phyloP scores from a whole-genome alignment of 352 stramenopile genomes.

The Aphanomyces invadans region DNA sequence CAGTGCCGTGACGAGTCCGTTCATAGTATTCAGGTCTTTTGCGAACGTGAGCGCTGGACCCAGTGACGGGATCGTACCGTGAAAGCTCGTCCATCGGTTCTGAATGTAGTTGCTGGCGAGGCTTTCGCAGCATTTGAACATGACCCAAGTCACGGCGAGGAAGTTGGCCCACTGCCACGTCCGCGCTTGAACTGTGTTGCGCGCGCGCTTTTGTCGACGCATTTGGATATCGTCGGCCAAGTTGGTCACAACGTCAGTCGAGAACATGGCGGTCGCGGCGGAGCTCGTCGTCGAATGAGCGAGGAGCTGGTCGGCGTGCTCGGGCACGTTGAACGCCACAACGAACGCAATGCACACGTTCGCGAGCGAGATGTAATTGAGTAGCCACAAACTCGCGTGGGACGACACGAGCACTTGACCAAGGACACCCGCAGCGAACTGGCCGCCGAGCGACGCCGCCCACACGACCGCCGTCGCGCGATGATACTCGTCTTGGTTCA shows the following conservation, averaged over 20 bases:
- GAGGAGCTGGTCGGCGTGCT: slow-evolving; percentile 1
- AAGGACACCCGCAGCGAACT: slow-evolving; percentile 18
- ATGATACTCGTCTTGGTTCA: slow-evolving; percentile 20
- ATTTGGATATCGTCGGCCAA: background rate
- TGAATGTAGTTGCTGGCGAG: slow-evolving; percentile 20
- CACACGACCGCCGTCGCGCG: slow-evolving; percentile 16
- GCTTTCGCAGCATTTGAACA: slow-evolving; percentile 14
- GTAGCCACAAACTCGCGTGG: background rate
- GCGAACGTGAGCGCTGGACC: background rate
- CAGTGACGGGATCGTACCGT: background rate
- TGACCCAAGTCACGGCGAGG: slow-evolving; percentile 12
- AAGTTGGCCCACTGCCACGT: slow-evolving; percentile 23
- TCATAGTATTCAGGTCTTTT: background rate
- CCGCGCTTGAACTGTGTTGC: background rate
- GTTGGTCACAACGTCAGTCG: background rate
- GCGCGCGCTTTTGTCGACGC: background rate
- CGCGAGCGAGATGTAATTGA: slow-evolving; percentile 22
- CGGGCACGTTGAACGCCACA: slow-evolving; percentile 4
- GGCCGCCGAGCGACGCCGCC: slow-evolving; percentile 10
- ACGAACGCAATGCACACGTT: slow-evolving; percentile 9
- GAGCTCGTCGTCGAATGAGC: background rate
- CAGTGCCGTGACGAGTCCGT: slow-evolving; percentile 13
- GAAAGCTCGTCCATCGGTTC: slow-evolving; percentile 21
- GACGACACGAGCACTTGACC: slow-evolving; percentile 16
- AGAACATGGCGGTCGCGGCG: background rate